Evolutionary conservation across 768 basidiomycete genomes (phyloP).

Genomic region (Hemileccinum impolitum): DNA sequence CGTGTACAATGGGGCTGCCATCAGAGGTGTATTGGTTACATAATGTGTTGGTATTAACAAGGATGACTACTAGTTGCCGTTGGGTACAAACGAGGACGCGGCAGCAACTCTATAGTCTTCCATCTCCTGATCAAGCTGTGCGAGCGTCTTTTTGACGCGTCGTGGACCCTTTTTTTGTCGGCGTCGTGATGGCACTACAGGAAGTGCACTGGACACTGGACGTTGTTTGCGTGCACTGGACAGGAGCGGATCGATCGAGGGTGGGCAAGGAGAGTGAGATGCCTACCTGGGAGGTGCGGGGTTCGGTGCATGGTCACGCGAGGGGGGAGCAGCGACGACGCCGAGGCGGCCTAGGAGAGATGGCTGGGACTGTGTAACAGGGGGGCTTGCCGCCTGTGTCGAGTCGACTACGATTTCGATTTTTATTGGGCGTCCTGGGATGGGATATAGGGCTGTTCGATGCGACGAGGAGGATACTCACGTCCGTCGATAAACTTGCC

Average conservation of each 20-base stretch:
- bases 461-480: conserved; percentile 25
- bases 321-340: conserved; percentile 1
- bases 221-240: conserved; percentile 21
- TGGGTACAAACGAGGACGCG: neutral
- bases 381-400: conserved; percentile 20
- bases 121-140: conserved; percentile 76
- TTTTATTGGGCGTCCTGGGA: conserved; percentile 62
- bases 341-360: conserved; percentile 40
- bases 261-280: neutral
- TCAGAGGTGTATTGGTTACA: conserved; percentile 15
- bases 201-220: neutral
- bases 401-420: conserved; percentile 58
- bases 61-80: neutral
- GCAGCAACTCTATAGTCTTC: conserved; percentile 64
- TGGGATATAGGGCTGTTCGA: neutral
- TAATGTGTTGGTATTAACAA: no score
- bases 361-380: conserved; percentile 29
- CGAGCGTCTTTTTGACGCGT: conserved; percentile 63
- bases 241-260: neutral
- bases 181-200: conserved; percentile 29
- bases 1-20: conserved; percentile 96
- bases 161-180: conserved; percentile 72
- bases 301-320: no score
- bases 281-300: no score
- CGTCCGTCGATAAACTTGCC: conserved; percentile 73